Base-by-base conservation (phyloP, 176 grass and related monocot species). In the Hsuehochloa calcarea region DNA sequence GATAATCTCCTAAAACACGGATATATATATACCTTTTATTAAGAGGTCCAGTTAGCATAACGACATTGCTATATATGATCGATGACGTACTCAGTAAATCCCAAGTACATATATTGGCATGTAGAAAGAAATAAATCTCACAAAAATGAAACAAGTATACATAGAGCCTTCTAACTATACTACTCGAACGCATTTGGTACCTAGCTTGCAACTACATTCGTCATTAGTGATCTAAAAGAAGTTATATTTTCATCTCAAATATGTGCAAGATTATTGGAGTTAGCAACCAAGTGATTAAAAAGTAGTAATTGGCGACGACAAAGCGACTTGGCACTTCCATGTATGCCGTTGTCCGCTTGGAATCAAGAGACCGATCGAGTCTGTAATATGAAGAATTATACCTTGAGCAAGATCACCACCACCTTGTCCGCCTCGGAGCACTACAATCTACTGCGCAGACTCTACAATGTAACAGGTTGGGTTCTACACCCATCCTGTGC, bases 371-470 rank as follows among this genome's bases (percentile, higher is more conserved):
- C 35, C 29, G 31, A 66, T 7, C 22, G 63, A 43, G 38, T 62
- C 31, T 39, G 64, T 8, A 68, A 37, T 15, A 25, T 55, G 70
- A 81, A 83, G 56, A 79, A n/a, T n/a, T n/a, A 68, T 87, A 90
- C 84, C 89, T 90, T 84, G 74, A 52, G 75, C 55, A 87, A 86
- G 67, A 87, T 79, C 63, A 50, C 38, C 38, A 39, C 67, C 67
- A 74, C 39, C 80, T 87, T 70, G 80, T 77, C 74, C 70, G 67
- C 49, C 89, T 83, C 63, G n/a, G n/a, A n/a, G n/a, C n/a, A n/a
- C n/a, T n/a, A n/a, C n/a, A n/a, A n/a, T n/a, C n/a, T n/a, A n/a
- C n/a, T n/a, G n/a, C n/a, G n/a, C n/a, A n/a, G n/a, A n/a, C n/a
- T n/a, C n/a, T n/a, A n/a, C n/a, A n/a, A n/a, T n/a, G n/a, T n/a